Evolutionary conservation across 2,329 filamentous ascomycete genomes (phyloP), one percentile per base, ranked within the genome.

Genomic region (Emergomyces pasteurianus): DNA sequence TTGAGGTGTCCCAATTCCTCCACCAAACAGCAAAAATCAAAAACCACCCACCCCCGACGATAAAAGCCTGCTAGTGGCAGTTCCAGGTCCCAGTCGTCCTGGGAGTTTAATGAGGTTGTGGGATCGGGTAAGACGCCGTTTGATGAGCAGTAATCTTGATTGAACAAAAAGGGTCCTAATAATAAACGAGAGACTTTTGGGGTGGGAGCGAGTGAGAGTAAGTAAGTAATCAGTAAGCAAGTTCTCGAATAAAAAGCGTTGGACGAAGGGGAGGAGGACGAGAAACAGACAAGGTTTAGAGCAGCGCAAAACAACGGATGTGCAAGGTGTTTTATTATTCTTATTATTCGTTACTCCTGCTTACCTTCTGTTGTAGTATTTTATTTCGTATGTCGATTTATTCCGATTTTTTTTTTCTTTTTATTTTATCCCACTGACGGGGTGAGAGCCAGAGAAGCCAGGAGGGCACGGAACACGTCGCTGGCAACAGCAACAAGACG

Each of bases 1-100:
- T 70, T 69, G 67, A 46, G 54, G 54, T 57, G 54, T 57, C 38
- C n/a, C n/a, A 28, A 57, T 23, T 28, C 54, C 54, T 56, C 38
- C 36, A 57, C 21, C 31, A 55, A 40, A 55, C 9, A 55, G 21
- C n/a, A 55, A 55, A n/a, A n/a, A n/a, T n/a, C n/a, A n/a, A n/a
- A n/a, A n/a, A n/a, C 21, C 52, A 9, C 7, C 14, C 28, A 1
- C 42, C 49, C 28, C 14, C 49, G 36, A 42, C 34, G 38, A 57
- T 38, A 42, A 26, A 38, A 43, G 54, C 38, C 28, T 40, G 53
- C 34, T 38, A 40, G 36, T 40, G 7, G 53, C 6, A 52, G 14
- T 16, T 28, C 49, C 49, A 52, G 49, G 49, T 52, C 49, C 49
- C 18, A 9, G 18, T 34, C 49, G 49, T 9, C 49, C 49, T 34